Conservation (phyloP, 176 grass and related monocot species). For the Leersia perrieri region DNA sequence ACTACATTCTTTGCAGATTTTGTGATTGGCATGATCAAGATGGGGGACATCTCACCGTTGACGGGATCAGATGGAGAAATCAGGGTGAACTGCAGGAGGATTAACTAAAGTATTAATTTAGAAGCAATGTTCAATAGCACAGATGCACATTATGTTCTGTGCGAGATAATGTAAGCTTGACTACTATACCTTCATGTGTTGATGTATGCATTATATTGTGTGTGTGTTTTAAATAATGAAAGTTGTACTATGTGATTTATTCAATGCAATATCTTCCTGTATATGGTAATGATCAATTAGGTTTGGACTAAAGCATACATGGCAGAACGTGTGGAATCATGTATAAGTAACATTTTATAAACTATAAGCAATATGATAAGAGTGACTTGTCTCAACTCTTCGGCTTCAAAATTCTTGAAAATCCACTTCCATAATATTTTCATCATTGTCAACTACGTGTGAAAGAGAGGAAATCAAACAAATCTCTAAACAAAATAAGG, state of each 20-base stretch:
- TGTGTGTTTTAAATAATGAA: background rate
- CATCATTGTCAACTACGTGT: too few relatives aligned
- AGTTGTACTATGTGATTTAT: background rate
- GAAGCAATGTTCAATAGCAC: background rate
- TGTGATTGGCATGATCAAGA: constrained; percentile 51
- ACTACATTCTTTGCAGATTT: constrained; percentile 52
- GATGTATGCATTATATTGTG: background rate
- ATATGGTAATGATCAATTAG: background rate
- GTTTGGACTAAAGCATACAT: background rate
- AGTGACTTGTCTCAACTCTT: too few relatives aligned
- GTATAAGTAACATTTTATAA: too few relatives aligned
- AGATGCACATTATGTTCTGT: background rate
- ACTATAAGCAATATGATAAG: too few relatives aligned
- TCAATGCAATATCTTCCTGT: background rate
- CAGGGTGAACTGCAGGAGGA: constrained; percentile 65
- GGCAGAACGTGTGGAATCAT: too few relatives aligned
- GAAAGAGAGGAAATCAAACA: too few relatives aligned
- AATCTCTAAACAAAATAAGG: too few relatives aligned
- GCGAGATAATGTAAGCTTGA: background rate
- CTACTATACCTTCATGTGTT: background rate
- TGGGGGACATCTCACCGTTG: constrained; percentile 51
- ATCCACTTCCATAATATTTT: too few relatives aligned
- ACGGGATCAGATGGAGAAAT: constrained; percentile 51
- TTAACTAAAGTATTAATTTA: background rate
- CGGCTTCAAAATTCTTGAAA: too few relatives aligned